Evolutionary conservation across 2,329 filamentous ascomycete species (phyloP), one percentile per base, ranked within the genome.

Genomic region (Pseudocercospora pini-densiflorae): DNA sequence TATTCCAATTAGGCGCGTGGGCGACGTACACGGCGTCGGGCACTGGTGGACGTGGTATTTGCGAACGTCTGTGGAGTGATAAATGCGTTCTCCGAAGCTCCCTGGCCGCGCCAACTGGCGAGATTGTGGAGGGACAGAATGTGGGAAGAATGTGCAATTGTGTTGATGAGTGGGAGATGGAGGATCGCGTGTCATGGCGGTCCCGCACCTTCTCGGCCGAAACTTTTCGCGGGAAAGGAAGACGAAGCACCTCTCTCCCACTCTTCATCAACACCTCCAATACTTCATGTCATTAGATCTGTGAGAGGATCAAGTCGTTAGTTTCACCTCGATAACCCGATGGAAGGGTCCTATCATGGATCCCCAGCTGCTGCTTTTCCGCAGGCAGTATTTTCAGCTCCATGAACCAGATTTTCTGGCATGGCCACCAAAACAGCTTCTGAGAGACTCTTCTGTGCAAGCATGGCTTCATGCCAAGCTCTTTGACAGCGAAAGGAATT

Each of bases 351-450:
- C 27, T 9, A 31, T 10, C 8, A 77, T 77, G 75, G 75, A 77
- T 63, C 68, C 73, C 5, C 72, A 78, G 64, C 72, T 77, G 70
- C 80, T 72, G 71, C 76, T 71, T 75, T 88, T 93, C 76, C 89
- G 87, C 71, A 85, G 86, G 68, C 93, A 97, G 76, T 96, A 92
- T 75, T 85, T 94, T 36, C 93, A 97, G 77, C 82, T 94, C 2
- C 88, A 89, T 49, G 84, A 94, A 55, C 81, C 83, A 0, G 77
- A 83, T 7, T 77, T 83, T 29, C 81, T 94, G 40, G 84, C 86
- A 57, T 91, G 89, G 77, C 93, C 93, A 0, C 79, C 85, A 24
- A 79, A 82, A 23, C 74, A 83, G 24, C 75, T 86, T 14, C 82
- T 97, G 29, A 86, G 88, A 68, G 81, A 85, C 29, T 81, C 87